Evolutionary conservation across 495 filamentous ascomycete species (phyloP).

Genomic region (Cenococcum geophilum): DNA sequence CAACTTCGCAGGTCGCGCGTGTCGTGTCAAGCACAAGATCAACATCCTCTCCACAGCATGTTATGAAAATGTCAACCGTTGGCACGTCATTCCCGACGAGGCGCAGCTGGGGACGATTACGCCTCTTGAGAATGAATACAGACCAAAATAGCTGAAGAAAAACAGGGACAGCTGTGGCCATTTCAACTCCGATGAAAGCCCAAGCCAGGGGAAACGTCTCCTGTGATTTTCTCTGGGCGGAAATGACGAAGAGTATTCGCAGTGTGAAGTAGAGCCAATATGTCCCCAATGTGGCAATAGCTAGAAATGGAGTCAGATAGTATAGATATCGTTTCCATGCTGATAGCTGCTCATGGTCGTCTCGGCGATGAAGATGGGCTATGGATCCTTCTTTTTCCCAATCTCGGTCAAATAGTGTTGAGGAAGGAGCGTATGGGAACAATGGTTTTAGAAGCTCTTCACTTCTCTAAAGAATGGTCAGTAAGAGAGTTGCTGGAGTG

Average conservation of each 20-base stretch:
- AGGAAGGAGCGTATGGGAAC: conserved; percentile 5
- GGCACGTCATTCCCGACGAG: conserved; percentile 43
- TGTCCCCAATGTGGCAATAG: conserved; percentile 37
- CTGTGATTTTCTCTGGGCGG: conserved; percentile 32
- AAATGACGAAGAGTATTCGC: conserved; percentile 41
- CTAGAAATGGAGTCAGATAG: conserved; percentile 38
- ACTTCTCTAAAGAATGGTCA: neutral
- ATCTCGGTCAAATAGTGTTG: conserved; percentile 23
- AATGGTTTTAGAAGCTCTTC: neutral
- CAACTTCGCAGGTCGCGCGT: conserved; percentile 43
- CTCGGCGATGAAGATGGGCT: conserved; percentile 39
- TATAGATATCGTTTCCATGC: conserved; percentile 42
- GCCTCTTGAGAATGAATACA: conserved; percentile 1
- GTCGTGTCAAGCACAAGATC: conserved; percentile 51
- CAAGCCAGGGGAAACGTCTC: conserved; percentile 5
- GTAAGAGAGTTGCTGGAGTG: no score
- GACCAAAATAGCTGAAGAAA: conserved; percentile 5
- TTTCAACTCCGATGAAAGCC: conserved; percentile 9
- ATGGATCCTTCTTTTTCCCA: conserved; percentile 39
- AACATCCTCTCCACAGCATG: conserved; percentile 48
- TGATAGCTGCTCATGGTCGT: conserved; percentile 41
- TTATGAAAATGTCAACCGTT: conserved; percentile 49
- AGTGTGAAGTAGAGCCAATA: conserved; percentile 42
- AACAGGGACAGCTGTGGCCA: conserved; percentile 5
- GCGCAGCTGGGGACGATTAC: conserved; percentile 21